These are phyloP conservation scores for Flaveria sonorensis DNA, from an alignment of 129 eudicot genomes.

Conservation along the genomic window DNA sequence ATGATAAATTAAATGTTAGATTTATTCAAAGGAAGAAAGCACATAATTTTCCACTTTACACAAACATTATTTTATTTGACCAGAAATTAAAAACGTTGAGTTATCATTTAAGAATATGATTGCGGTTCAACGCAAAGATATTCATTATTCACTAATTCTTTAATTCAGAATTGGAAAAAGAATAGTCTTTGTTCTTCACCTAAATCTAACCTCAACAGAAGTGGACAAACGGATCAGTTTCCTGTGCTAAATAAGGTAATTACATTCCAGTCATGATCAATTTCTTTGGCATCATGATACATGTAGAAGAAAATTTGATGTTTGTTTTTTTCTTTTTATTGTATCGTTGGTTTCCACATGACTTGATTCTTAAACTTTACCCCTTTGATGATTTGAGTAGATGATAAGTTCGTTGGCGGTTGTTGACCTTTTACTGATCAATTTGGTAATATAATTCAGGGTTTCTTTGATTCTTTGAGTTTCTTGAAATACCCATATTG, in stretches of 20 bases:
- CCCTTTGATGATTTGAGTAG: conserved; percentile 31
- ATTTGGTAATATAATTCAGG: conserved; percentile 21
- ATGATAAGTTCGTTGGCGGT: conserved; percentile 38
- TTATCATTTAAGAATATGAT: conserved; percentile 13
- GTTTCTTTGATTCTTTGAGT: conserved; percentile 18
- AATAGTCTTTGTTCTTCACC: conserved; percentile 23
- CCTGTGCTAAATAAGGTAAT: conserved; percentile 27
- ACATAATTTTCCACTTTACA: neutral
- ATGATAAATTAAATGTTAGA: neutral
- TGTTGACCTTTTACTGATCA: conserved; percentile 39
- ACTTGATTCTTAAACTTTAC: conserved; percentile 29
- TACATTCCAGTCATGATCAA: conserved; percentile 28
- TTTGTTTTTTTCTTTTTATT: neutral
- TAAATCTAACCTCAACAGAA: conserved; percentile 28
- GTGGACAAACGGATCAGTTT: conserved; percentile 32
- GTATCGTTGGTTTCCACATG: conserved; percentile 30
- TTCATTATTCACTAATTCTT: conserved; percentile 3
- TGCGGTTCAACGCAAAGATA: conserved; percentile 3
- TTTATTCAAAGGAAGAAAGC: neutral
- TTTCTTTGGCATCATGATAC: conserved; percentile 23
- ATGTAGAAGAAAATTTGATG: conserved; percentile 17
- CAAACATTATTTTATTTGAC: conserved; percentile 5
- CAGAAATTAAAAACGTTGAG: neutral
- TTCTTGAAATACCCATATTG: conserved; percentile 30
- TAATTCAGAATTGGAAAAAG: conserved; percentile 21